Percentiles rank a stretch among this genome's conserved stretches.
Evolutionary conservation across 1,284 basidiomycete species (phyloP).

Genomic region (Polyporus tsugae): DNA sequence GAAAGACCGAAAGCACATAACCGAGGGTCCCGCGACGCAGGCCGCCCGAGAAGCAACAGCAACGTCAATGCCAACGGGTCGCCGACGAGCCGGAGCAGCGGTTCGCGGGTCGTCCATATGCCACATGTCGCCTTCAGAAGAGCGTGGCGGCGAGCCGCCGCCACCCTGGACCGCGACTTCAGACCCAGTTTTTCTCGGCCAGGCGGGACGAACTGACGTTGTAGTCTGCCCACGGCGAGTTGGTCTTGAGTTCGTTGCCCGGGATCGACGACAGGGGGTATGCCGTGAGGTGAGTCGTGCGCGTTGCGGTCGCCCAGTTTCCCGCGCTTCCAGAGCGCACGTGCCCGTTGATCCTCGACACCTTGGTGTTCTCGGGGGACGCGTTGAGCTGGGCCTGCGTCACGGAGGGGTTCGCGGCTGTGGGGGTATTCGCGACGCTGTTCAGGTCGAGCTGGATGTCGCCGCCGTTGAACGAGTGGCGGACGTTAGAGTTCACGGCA

Average conservation of each 20-base stretch:
- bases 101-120: conserved; percentile 1
- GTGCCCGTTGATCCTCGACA: conserved; percentile 63
- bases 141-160: background rate
- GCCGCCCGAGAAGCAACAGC: conserved; percentile 6
- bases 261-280: conserved; percentile 66
- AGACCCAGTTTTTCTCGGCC: conserved; percentile 70
- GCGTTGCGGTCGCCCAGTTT: conserved; percentile 73
- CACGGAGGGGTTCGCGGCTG: conserved; percentile 50
- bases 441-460: conserved; percentile 66
- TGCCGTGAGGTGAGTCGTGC: conserved; percentile 55
- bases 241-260: conserved; percentile 61
- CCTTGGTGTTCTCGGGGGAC: conserved; percentile 41
- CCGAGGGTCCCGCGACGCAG: conserved; percentile 1
- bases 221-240: conserved; percentile 76
- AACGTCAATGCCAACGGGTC: background rate
- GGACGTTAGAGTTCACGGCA: conserved; percentile 61
- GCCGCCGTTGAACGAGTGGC: conserved; percentile 77
- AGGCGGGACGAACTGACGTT: conserved; percentile 62
- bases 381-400: conserved; percentile 53
- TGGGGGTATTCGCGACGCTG: conserved; percentile 49
- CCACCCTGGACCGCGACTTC: conserved; percentile 33
- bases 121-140: background rate
- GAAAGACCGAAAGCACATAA: conserved; percentile 4
- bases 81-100: background rate
- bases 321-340: conserved; percentile 79